Evolutionary conservation across 2,329 filamentous ascomycete species (phyloP).

Genomic region (Microdochium nivale): DNA sequence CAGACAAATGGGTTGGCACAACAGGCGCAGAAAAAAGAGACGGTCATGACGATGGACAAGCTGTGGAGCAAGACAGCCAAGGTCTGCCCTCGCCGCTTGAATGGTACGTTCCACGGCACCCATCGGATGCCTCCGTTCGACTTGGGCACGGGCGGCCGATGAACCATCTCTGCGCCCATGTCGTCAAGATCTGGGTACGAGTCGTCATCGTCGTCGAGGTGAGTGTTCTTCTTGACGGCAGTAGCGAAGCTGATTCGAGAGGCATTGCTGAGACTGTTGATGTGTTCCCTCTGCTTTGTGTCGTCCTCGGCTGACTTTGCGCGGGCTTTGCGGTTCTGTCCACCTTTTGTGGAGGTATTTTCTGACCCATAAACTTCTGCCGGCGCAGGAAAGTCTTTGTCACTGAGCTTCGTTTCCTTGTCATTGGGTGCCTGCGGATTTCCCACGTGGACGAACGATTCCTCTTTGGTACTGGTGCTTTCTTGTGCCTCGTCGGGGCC

Average conservation of each 20-base stretch:
- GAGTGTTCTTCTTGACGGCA: neutral
- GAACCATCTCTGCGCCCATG: constrained; percentile 17
- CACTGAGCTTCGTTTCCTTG: neutral
- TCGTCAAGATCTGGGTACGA: constrained; percentile 24
- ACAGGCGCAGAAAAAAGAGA: constrained; percentile 81
- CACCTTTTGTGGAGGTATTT: too few relatives aligned
- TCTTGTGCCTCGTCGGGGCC: neutral
- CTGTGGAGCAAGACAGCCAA: constrained; percentile 69
- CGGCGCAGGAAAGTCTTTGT: neutral
- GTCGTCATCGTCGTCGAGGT: constrained; percentile 9
- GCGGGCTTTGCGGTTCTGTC: neutral
- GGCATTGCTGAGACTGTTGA: constrained; percentile 7
- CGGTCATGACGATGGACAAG: constrained; percentile 57
- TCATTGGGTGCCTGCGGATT: neutral
- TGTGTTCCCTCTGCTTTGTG: constrained; percentile 7
- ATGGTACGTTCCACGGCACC: constrained; percentile 69
- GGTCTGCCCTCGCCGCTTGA: constrained; percentile 66
- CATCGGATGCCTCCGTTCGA: constrained; percentile 58
- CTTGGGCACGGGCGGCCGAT: constrained; percentile 11
- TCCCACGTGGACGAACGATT: neutral
- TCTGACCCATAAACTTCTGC: neutral
- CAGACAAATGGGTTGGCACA: constrained; percentile 88
- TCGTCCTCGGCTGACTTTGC: neutral
- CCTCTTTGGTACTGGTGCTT: neutral
- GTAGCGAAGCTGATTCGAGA: constrained; percentile 1